Base-by-base conservation (phyloP, 805 yeast species). In the Candida peoriensis region DNA sequence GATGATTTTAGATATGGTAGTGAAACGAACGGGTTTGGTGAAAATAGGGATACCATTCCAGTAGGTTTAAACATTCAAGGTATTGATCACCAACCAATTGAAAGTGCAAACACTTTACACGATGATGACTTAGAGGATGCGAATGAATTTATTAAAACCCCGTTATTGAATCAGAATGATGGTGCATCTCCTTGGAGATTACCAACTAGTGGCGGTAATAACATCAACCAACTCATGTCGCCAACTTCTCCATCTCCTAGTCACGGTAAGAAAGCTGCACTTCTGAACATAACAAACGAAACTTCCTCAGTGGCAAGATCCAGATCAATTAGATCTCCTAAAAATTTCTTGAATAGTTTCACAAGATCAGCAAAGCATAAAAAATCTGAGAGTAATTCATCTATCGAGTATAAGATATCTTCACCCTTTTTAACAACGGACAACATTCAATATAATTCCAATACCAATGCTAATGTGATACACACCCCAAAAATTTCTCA, bases 321-420 rank as follows among this genome's bases (percentile, higher is more conserved):
- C 2, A 46, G 34, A 38, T 43, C 54, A 5, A 44, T 51, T 11
- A 45, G 48, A 34, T 51, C 58, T 5, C 58, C 58, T 31, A 53
- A 50, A 38, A 43, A 34, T 20, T 50, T 53, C 36, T 35, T 52
- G 16, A 47, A 37, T 18, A 34, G 29, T 24, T 36, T 42, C 17
- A 34, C 36, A 1, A 34, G 36, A 28, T 40, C 44, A 26, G 37
- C 46, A 35, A 51, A 51, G 33, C 56, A 53, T 30, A 50, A 47
- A 32, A 53, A 51, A 37, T 40, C 52, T 2, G 41, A 36, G 20
- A 48, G 54, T n/a, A 36, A 42, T n/a, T 37, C 51, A 4, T 50
- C 54, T 8, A 40, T 42, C 20, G 54, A 46, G 15, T 42, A 50
- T 20, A 46, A 39, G 24, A 49, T 49, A n/a, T 46, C 53, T 5